Evolutionary conservation across 2,329 filamentous ascomycete genomes (phyloP), one percentile per base, ranked within the genome.

Genomic region (Phoma herbarum): DNA sequence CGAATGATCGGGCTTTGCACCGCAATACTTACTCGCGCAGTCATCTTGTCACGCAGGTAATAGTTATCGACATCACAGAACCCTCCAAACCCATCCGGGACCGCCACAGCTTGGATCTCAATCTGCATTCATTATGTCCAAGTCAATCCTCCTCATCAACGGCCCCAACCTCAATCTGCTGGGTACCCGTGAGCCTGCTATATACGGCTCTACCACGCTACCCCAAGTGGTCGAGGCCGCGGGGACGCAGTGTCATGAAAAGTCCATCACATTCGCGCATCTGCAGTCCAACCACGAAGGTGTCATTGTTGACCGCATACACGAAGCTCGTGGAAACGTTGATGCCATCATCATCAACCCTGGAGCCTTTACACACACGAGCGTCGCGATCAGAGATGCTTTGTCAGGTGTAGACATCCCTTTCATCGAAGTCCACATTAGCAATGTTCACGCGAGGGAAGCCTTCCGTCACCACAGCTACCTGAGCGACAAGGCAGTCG

Each of bases 81-180:
- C 41, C 23, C 45, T 14, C n/a, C 26, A 42, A 42, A 12, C 16
- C 2, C 23, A 18, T 10, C 26, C 23, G 22, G 12, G 26, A 14
- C 4, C 41, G n/a, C 6, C 5, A 16, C 39, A 42, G n/a, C 4
- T 8, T n/a, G 16, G 16, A 14, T 43, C 23, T 22, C 37, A 4
- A 12, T 14, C 3, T 1, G 2, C 5, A 10, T n/a, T n/a, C 53
- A 58, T 18, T 22, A 78, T 77, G 78, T 65, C 76, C 37, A 78
- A 77, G 63, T 71, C 72, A 18, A 87, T 92, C 71, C 87, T 92
- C 66, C 82, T 92, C 64, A 87, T 93, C 80, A 92, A 92, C 77
- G 90, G 90, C n/a, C 90, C 90, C 29, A 93, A 93, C 75, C 88
- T 93, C 68, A 93, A 93, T 78, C 87, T 93, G 48, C 84, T 93